phyloP scores from a whole-genome alignment of 768 basidiomycete species.

The Leccinum uliginosum region DNA sequence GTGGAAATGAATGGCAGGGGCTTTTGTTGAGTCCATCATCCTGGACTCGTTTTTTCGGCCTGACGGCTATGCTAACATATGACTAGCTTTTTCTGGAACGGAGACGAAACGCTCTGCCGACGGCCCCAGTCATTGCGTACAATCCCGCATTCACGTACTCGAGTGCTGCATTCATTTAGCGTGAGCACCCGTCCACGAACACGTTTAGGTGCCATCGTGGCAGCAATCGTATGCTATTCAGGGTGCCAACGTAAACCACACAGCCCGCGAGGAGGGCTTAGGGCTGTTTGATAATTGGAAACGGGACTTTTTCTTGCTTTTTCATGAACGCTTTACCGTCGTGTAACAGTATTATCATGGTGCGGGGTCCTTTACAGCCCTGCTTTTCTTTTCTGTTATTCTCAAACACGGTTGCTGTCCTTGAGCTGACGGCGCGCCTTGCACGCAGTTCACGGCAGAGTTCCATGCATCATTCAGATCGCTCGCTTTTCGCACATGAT shows the following conservation, averaged over 20 bases:
- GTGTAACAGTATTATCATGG: conserved; percentile 10
- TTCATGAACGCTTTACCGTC: conserved; percentile 13
- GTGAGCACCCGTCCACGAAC: conserved; percentile 10
- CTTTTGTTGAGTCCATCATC: background rate
- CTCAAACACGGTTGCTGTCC: conserved; percentile 10
- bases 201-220: conserved; percentile 23
- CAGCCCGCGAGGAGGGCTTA: conserved; percentile 21
- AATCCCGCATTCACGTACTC: conserved; percentile 26
- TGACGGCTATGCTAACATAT: conserved; percentile 10
- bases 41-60: background rate
- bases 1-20: conserved; percentile 1
- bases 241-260: conserved; percentile 30
- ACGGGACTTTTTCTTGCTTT: conserved; percentile 1
- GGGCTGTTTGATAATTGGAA: conserved; percentile 22
- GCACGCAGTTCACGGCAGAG: conserved; percentile 22
- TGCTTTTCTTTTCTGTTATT: background rate
- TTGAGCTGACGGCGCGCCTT: conserved; percentile 6
- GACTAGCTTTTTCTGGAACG: conserved; percentile 13
- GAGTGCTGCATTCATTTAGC: conserved; percentile 20
- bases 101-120: conserved; percentile 23
- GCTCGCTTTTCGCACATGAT: conserved; percentile 11
- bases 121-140: conserved; percentile 15
- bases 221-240: conserved; percentile 19
- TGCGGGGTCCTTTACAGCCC: conserved; percentile 7
- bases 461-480: background rate